Base-by-base conservation (phyloP, 202 grass and related monocot species). In the Hordeum pubiflorum region DNA sequence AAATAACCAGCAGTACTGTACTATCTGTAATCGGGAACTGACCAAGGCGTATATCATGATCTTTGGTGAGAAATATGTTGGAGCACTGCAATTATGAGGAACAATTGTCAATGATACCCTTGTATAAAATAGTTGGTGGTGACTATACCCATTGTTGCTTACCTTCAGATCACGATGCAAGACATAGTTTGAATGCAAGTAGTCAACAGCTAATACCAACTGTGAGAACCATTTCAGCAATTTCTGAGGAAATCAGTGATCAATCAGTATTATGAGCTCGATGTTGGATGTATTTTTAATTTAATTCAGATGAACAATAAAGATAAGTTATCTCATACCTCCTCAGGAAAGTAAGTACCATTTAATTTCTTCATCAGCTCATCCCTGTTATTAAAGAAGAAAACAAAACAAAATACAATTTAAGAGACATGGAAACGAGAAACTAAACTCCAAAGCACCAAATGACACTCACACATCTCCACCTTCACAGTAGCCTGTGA, bases 51-150 rank as follows among this genome's bases (percentile, higher is more conserved):
- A 99, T 81, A 71, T 99, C 87, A 39, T 99, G 88, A 79, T 99
- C 96, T 86, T 99, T 99, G 58, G 92, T 95, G 63, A 96, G 89
- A 87, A 99, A 99, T 89, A 96, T 99, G 79, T 96, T 99, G 81
- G 92, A 99, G 72, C 92, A 99, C 91, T 99, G 88, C 81, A 55
- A 57, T 61, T 77, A 59, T 75, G 67, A 59, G n/a, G 43, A 84
- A 70, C 20, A 70, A 59, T 86, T 59, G 75, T 39, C 29, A 86
- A 39, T n/a, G 9, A 50, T 7, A 43, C 15, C 65, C 79, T 7
- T 46, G 22, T n/a, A 54, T 54, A 54, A 54, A 44, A 48, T 23
- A 81, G 48, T 9, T 8, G 36, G 80, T 21, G 72, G 72, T 55
- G 21, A 65, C 43, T 39, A 10, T 74, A 66, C 58, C n/a, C 23